Percentiles rank a stretch among this genome's conserved stretches.
Evolutionary conservation across 2,329 filamentous ascomycete species (phyloP).

Genomic region (Penicillium griseofulvum): DNA sequence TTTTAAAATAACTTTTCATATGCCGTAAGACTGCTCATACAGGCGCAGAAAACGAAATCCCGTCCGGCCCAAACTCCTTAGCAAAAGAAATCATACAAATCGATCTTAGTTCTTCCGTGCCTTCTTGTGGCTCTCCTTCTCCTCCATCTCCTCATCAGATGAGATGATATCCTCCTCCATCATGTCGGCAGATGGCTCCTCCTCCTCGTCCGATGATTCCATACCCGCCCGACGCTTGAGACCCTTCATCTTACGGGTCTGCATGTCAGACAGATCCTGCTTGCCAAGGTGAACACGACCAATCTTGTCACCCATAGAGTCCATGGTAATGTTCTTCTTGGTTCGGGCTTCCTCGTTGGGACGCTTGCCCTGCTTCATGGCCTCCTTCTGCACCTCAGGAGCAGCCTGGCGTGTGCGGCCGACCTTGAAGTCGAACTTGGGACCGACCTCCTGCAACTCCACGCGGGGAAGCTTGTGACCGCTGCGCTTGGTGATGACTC

Average conservation of each 20-base stretch:
- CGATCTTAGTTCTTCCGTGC: constrained; percentile 29
- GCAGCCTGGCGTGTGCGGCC: constrained; percentile 62
- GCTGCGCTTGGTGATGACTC: constrained; percentile 79
- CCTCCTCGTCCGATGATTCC: constrained; percentile 53
- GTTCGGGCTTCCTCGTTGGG: constrained; percentile 54
- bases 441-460: constrained; percentile 93
- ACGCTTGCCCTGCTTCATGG: constrained; percentile 79
- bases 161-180: constrained; percentile 46
- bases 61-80: constrained; percentile 26
- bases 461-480: constrained; percentile 85
- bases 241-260: constrained; percentile 99
- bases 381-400: constrained; percentile 79
- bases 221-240: constrained; percentile 76
- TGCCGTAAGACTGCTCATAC: constrained; percentile 21
- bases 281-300: constrained; percentile 87
- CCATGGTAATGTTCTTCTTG: constrained; percentile 96
- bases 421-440: constrained; percentile 85
- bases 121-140: constrained; percentile 38
- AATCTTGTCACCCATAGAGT: constrained; percentile 92
- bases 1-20: constrained; percentile 22
- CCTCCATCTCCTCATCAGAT: constrained; percentile 16
- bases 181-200: constrained; percentile 46
- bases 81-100: constrained; percentile 24
- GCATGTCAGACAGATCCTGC: constrained; percentile 81
- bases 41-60: constrained; percentile 24